Evolutionary conservation across 257 asterid species (phyloP).

Genomic region (Solanum raphanifolium): DNA sequence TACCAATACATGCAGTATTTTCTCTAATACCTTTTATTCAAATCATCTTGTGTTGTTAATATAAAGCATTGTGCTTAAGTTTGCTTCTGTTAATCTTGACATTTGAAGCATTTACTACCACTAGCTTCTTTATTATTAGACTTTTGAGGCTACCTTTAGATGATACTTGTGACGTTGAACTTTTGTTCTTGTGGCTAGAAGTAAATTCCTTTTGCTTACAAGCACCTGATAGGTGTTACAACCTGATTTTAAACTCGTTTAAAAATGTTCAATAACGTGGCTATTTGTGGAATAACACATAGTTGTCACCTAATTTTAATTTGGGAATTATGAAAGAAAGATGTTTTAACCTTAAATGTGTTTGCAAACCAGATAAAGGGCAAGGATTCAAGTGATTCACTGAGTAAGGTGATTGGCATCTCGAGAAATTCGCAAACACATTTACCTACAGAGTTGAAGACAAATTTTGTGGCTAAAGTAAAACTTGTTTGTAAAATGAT

Average conservation of each 20-base stretch:
- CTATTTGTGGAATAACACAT: background rate
- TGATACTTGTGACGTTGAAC: background rate
- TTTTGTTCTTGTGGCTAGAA: background rate
- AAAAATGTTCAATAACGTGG: background rate
- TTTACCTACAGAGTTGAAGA: background rate
- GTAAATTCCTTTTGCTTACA: background rate
- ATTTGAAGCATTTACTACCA: background rate
- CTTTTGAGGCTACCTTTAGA: background rate
- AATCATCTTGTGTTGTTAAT: background rate
- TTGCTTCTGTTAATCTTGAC: background rate
- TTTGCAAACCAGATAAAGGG: background rate
- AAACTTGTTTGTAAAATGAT: background rate
- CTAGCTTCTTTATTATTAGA: background rate
- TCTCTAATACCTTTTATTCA: background rate
- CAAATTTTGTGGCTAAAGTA: background rate
- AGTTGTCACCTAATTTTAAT: background rate
- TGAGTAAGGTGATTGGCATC: background rate
- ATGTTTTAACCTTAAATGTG: background rate
- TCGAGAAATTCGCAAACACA: background rate
- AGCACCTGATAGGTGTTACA: background rate
- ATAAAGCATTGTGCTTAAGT: background rate
- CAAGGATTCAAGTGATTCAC: background rate
- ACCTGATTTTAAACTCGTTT: background rate
- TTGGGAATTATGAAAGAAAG: background rate
- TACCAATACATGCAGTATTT: background rate